phyloP scores from a whole-genome alignment of 1,284 basidiomycete species.

The Moniliophthora roreri region DNA sequence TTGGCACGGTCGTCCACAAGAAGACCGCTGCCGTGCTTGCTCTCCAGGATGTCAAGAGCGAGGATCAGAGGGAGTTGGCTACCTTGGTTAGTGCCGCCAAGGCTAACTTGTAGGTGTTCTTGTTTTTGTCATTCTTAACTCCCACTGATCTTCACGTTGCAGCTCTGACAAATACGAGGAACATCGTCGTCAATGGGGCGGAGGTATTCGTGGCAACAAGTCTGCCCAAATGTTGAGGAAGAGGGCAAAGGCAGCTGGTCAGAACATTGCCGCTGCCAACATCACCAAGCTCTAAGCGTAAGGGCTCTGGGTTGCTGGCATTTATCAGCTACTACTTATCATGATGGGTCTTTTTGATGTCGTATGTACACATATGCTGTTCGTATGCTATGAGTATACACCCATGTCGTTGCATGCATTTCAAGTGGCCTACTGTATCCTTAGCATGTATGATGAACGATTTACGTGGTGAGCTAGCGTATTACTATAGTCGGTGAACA shows the following conservation, averaged over 20 bases:
- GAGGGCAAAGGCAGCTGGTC: constrained; percentile 89
- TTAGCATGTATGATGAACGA: too few relatives aligned
- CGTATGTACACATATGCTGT: too few relatives aligned
- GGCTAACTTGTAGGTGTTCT: constrained; percentile 83
- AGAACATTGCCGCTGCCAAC: constrained; percentile 52
- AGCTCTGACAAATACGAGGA: constrained; percentile 97
- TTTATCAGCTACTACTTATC: too few relatives aligned
- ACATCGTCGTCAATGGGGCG: constrained; percentile 91
- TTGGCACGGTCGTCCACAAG: constrained; percentile 97
- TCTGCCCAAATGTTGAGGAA: constrained; percentile 91
- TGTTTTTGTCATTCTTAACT: background rate
- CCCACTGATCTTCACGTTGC: constrained; percentile 12
- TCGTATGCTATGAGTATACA: too few relatives aligned
- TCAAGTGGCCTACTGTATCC: too few relatives aligned
- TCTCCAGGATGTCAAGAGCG: constrained; percentile 91
- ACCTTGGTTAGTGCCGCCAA: constrained; percentile 93
- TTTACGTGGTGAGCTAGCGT: too few relatives aligned
- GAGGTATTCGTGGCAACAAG: constrained; percentile 93
- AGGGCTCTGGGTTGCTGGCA: too few relatives aligned
- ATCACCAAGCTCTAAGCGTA: constrained; percentile 59
- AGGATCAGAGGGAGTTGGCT: constrained; percentile 92
- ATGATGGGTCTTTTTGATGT: too few relatives aligned
- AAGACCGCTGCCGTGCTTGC: constrained; percentile 94
- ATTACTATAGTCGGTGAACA: too few relatives aligned
- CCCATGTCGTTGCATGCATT: too few relatives aligned